A percentile compares a stretch with the other conserved stretches of the same genome.
Evolutionary conservation across 148 eudicot species (phyloP).

Genomic region (Rhododendron henanense): DNA sequence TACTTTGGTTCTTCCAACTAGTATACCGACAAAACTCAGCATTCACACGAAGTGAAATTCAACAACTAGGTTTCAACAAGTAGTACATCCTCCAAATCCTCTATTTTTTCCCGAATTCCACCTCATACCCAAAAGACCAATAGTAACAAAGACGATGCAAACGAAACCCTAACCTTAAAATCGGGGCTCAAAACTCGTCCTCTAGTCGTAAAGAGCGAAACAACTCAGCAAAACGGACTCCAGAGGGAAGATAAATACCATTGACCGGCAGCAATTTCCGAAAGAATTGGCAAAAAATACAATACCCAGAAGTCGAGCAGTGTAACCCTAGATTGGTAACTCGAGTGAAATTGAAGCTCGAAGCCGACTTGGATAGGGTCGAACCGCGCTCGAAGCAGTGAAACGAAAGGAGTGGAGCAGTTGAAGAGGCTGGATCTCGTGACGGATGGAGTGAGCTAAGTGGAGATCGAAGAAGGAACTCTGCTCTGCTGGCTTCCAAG

Average conservation of each 20-base stretch:
- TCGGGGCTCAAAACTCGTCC: background rate
- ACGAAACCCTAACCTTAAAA: constrained; percentile 14
- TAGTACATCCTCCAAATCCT: background rate
- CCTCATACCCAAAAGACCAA: background rate
- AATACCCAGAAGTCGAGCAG: background rate
- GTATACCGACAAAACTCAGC: background rate
- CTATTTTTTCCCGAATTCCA: background rate
- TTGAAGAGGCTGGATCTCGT: background rate
- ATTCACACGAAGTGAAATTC: background rate
- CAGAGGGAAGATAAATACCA: background rate
- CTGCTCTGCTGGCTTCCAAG: background rate
- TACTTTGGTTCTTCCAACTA: background rate
- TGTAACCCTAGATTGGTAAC: background rate
- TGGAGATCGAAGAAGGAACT: no score
- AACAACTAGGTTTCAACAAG: background rate
- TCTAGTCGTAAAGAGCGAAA: background rate
- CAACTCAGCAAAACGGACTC: background rate
- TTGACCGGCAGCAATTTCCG: background rate
- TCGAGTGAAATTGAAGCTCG: constrained; percentile 8
- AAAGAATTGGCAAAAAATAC: background rate
- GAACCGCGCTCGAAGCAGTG: background rate
- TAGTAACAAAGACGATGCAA: background rate
- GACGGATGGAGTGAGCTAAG: background rate
- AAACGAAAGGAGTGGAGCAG: no score
- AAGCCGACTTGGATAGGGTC: background rate